Conservation (phyloP, 1,284 basidiomycete species). For the Exobasidium rhododendri region DNA sequence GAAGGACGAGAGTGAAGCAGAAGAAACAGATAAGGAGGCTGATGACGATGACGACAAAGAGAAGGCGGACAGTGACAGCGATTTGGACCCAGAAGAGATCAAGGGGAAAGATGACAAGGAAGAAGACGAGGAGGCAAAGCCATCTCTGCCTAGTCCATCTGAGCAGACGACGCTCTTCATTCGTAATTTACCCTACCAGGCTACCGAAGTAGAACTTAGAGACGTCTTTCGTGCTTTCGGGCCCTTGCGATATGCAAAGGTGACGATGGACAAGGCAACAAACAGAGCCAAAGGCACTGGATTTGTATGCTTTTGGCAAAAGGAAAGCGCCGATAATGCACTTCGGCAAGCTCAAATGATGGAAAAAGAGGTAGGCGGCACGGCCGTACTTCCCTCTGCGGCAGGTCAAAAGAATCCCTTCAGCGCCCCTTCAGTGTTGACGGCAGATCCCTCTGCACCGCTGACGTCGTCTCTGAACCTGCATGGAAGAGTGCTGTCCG, state of each 20-base stretch:
- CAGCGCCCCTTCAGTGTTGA: slow-evolving; percentile 56
- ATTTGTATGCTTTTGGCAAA: slow-evolving; percentile 97
- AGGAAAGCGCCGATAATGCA: slow-evolving; percentile 79
- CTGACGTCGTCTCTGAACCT: slow-evolving; percentile 79
- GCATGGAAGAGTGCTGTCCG: slow-evolving; percentile 87
- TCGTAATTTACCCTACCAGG: slow-evolving; percentile 87
- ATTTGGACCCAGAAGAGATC: slow-evolving; percentile 53
- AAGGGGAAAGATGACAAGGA: slow-evolving; percentile 51
- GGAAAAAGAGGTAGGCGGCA: slow-evolving; percentile 35
- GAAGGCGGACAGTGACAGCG: slow-evolving; percentile 45
- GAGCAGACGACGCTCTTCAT: slow-evolving; percentile 86
- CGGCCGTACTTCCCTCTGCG: slow-evolving; percentile 15
- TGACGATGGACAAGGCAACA: slow-evolving; percentile 79
- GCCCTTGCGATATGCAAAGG: slow-evolving; percentile 85
- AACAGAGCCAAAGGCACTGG: slow-evolving; percentile 76
- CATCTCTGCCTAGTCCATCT: slow-evolving; percentile 40
- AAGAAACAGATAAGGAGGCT: slow-evolving; percentile 57
- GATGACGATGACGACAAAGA: slow-evolving; percentile 27
- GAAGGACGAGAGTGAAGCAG: slow-evolving; percentile 58
- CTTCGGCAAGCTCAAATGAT: slow-evolving; percentile 67
- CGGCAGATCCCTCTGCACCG: slow-evolving; percentile 87
- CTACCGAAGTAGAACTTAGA: slow-evolving; percentile 56
- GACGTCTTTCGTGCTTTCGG: slow-evolving; percentile 66
- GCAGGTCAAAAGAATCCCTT: slow-evolving; percentile 44
- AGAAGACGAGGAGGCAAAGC: slow-evolving; percentile 40